Conservation (phyloP, 371 early-diverging fungal genomes). For the Mucor mucedo region DNA sequence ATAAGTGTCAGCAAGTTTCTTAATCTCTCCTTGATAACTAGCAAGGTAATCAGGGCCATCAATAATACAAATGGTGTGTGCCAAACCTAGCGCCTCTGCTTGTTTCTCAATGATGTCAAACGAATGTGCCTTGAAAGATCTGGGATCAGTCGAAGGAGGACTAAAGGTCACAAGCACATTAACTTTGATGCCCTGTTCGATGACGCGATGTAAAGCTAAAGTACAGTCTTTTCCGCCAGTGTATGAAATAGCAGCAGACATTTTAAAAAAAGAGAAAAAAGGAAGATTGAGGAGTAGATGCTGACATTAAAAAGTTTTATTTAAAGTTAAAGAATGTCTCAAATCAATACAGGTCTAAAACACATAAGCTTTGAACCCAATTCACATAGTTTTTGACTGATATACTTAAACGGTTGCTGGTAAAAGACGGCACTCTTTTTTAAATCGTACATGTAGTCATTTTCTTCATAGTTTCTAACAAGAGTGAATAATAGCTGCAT, state of each 20-base stretch:
- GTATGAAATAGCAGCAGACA: constrained; percentile 53
- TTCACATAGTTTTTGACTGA: no score
- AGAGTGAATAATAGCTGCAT: no score
- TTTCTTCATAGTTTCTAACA: no score
- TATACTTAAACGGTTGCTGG: no score
- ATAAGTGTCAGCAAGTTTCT: constrained; percentile 32
- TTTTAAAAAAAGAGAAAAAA: constrained; percentile 3
- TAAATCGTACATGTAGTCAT: no score
- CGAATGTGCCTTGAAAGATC: constrained; percentile 58
- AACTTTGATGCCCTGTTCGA: constrained; percentile 39
- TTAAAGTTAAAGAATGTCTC: no score
- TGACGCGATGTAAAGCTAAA: constrained; percentile 51
- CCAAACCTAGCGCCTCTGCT: constrained; percentile 51
- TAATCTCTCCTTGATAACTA: constrained; percentile 51
- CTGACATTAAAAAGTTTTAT: no score
- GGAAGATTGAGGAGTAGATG: background rate
- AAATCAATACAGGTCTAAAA: no score
- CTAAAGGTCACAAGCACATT: constrained; percentile 58
- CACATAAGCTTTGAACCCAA: no score
- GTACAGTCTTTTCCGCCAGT: constrained; percentile 69
- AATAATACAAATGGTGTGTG: constrained; percentile 41
- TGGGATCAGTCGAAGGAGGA: constrained; percentile 44
- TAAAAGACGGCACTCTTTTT: no score
- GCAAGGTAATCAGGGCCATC: constrained; percentile 55
- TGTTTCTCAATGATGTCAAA: constrained; percentile 46